phyloP scores from a whole-genome alignment of 768 basidiomycete species.

The Russula brevipes region DNA sequence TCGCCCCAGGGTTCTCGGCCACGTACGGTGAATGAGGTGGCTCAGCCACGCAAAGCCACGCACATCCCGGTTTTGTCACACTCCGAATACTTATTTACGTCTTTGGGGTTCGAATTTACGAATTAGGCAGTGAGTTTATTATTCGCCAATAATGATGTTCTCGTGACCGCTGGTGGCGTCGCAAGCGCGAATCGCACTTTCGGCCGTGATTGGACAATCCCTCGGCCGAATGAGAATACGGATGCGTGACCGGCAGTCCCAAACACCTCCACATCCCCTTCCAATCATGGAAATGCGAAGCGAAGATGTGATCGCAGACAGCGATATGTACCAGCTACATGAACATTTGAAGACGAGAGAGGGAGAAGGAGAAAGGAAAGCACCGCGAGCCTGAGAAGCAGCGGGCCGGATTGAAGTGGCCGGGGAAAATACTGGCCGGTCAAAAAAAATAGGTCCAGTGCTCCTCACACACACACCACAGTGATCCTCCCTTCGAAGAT shows the following conservation, averaged over 20 bases:
- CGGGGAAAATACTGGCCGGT: not conserved
- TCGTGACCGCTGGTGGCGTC: not conserved
- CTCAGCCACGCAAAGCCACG: not conserved
- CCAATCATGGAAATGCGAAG: not conserved
- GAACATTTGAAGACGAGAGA: not conserved
- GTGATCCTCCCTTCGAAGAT: conserved; percentile 34
- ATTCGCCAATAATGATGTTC: not conserved
- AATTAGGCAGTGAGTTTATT: not conserved
- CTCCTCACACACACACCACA: not conserved
- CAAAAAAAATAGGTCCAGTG: not conserved
- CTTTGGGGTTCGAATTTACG: not conserved
- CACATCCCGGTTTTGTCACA: not conserved
- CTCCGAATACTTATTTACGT: too few species aligned
- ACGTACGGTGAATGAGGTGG: not conserved
- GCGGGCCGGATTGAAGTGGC: not conserved
- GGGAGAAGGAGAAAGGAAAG: not conserved
- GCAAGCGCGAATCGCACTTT: not conserved
- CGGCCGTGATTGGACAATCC: not conserved
- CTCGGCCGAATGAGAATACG: conserved; percentile 1
- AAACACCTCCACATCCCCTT: not conserved
- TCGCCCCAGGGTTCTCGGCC: not conserved
- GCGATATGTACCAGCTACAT: not conserved
- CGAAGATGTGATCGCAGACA: too few species aligned
- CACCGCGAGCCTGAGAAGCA: not conserved
- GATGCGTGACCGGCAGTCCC: too few species aligned